A percentile compares a stretch with the other conserved stretches of the same genome.
Conservation (phyloP, 2,329 filamentous ascomycete species). For the Pseudocercospora crystallina region DNA sequence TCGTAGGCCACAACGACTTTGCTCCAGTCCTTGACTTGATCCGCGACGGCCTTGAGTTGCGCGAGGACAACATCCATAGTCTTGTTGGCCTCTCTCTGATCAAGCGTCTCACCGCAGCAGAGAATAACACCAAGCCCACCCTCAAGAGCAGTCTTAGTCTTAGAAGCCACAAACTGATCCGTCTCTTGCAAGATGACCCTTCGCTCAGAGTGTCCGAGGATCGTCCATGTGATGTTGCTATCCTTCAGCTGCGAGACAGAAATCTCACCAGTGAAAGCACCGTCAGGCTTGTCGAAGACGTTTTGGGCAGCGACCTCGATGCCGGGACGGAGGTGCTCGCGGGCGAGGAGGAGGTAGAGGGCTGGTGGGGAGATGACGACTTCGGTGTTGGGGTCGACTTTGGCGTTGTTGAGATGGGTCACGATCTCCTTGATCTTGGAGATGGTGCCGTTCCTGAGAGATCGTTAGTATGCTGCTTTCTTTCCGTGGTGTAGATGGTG, state of each 20-base stretch:
- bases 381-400: constrained; percentile 78
- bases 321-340: constrained; percentile 71
- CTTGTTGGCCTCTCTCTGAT: constrained; percentile 82
- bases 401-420: constrained; percentile 80
- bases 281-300: constrained; percentile 84
- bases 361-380: constrained; percentile 90
- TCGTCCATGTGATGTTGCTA: constrained; percentile 81
- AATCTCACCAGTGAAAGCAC: constrained; percentile 96
- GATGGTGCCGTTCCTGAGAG: constrained; percentile 77
- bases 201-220: constrained; percentile 94
- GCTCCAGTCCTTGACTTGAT: constrained; percentile 80
- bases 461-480: constrained; percentile 9
- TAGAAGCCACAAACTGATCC: constrained; percentile 79
- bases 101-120: constrained; percentile 94
- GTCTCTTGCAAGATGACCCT: constrained; percentile 84
- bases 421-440: constrained; percentile 72
- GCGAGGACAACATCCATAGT: constrained; percentile 82
- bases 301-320: constrained; percentile 93
- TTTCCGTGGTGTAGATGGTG: constrained; percentile 8
- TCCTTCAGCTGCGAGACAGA: constrained; percentile 89
- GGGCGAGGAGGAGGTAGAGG: constrained; percentile 85
- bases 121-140: constrained; percentile 88
- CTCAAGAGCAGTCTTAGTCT: constrained; percentile 90
- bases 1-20: constrained; percentile 98
- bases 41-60: constrained; percentile 80